Evolutionary conservation across 352 stramenopile species (phyloP).

Genomic region (Globisporangium yorkense): DNA sequence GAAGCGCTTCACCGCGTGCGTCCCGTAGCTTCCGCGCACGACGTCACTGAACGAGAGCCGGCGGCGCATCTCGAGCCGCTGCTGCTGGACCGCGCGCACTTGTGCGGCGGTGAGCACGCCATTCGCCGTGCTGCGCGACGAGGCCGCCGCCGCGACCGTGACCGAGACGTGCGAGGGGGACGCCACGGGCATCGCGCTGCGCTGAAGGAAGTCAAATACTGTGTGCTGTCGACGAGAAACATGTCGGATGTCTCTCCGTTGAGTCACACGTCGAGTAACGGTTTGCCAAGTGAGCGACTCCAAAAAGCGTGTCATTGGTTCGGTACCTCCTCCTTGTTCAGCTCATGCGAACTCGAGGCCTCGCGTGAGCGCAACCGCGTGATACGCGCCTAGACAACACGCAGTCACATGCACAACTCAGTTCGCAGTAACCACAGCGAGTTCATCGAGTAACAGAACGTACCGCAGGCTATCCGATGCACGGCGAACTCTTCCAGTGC

Average conservation of each 20-base stretch:
- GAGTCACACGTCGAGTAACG: too few relatives aligned
- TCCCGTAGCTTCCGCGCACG: slow-evolving; percentile 23
- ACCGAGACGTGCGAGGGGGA: slow-evolving; percentile 4
- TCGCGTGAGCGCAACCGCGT: slow-evolving; percentile 50
- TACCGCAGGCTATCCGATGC: slow-evolving; percentile 56
- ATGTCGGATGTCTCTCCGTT: too few relatives aligned
- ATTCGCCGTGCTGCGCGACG: background rate
- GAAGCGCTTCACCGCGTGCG: slow-evolving; percentile 26
- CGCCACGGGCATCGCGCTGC: background rate
- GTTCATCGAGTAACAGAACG: slow-evolving; percentile 1
- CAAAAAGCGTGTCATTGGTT: too few relatives aligned
- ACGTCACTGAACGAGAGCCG: slow-evolving; percentile 34
- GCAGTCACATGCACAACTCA: background rate
- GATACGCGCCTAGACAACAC: slow-evolving; percentile 42
- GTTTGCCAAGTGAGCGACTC: background rate
- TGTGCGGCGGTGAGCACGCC: slow-evolving; percentile 12
- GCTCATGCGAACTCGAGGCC: slow-evolving; percentile 42
- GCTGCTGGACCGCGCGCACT: slow-evolving; percentile 22
- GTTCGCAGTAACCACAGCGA: too few relatives aligned
- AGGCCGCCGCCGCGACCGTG: background rate
- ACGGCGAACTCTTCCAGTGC: slow-evolving; percentile 42
- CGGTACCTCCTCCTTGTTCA: too few relatives aligned
- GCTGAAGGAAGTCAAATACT: too few relatives aligned
- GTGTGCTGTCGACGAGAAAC: background rate
- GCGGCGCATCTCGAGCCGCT: slow-evolving; percentile 24